phyloP scores from a whole-genome alignment of 2,329 filamentous ascomycete species.

The Botrytis porri region DNA sequence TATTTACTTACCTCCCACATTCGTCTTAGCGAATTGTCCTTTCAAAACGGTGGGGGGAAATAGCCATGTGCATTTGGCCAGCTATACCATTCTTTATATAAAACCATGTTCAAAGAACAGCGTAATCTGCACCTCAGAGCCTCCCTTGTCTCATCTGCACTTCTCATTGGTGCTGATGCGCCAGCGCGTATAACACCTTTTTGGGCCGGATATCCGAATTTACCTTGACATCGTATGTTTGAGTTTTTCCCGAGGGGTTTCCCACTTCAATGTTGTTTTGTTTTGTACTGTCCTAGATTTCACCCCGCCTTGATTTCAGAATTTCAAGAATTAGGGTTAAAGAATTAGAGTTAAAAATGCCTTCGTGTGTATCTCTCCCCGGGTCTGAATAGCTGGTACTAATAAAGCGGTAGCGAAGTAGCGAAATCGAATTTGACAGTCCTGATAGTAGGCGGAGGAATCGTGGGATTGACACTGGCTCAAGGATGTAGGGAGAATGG shows the following conservation, averaged over 20 bases:
- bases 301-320: background rate
- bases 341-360: background rate
- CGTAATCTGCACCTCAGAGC: background rate
- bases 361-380: background rate
- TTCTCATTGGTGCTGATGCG: background rate
- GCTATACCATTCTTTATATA: background rate
- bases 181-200: background rate
- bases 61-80: background rate
- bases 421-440: slow-evolving; percentile 3
- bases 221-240: background rate
- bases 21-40: background rate
- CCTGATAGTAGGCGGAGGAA: slow-evolving; percentile 18
- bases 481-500: slow-evolving; percentile 19
- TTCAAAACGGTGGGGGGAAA: background rate
- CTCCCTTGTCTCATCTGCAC: background rate
- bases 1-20: background rate
- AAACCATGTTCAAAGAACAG: background rate
- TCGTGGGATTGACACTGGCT: slow-evolving; percentile 20
- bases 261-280: background rate
- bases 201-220: background rate
- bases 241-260: background rate
- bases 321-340: background rate
- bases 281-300: background rate
- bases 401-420: background rate
- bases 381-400: background rate